Base-by-base conservation (phyloP, 352 stramenopile genomes). In the Globisporangium viniferum region DNA sequence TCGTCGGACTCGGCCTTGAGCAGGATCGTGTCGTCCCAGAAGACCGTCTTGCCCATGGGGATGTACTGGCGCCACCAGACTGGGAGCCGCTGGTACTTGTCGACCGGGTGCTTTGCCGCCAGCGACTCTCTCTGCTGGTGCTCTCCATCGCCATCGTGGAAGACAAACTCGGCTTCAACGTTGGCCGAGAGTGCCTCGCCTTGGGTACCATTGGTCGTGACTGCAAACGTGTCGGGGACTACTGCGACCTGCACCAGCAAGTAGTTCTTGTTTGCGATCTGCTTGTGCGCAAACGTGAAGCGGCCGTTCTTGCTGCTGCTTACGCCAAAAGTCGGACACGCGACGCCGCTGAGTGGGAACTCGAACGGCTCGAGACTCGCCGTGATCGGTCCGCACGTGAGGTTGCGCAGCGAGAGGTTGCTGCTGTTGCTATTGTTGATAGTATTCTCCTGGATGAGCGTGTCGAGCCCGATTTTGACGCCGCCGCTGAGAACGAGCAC, bases 1-100 rank as follows among this genome's bases (percentile, higher is more conserved):
- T 89, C 81, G 68, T 90, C 79, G 1, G 84, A 87, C 39, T 80
- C 71, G 18, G 78, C 70, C 58, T 74, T 75, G 59, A 94, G 78
- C 46, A 71, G 71, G 24, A 92, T 79, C 1, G 77, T 80, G 65
- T 92, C 81, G 62, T 91, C 78, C 84, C 84, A 94, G 73, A 94
- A 94, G 53, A 90, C 82, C 1, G 62, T 46, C 15, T 68, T 75
- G 5, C 81, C 82, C 81, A 90, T 88, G 18, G 81, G 79, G 5
- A 92, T 66, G 73, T 88, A 94, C 12, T 65, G 44, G 1, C 31
- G 29, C 84, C 86, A 92, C 84, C 86, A 92, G 0, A 64, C 41
- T 31, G 84, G 84, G 46, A 81, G 81, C 1, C 80, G 77, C 22
- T 59, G 75, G 24, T 74, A 80, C 62, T 70, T 80, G 27, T 73